Evolutionary conservation across 2,329 filamentous ascomycete species (phyloP).

Genomic region (Fusarium xyrophilum): DNA sequence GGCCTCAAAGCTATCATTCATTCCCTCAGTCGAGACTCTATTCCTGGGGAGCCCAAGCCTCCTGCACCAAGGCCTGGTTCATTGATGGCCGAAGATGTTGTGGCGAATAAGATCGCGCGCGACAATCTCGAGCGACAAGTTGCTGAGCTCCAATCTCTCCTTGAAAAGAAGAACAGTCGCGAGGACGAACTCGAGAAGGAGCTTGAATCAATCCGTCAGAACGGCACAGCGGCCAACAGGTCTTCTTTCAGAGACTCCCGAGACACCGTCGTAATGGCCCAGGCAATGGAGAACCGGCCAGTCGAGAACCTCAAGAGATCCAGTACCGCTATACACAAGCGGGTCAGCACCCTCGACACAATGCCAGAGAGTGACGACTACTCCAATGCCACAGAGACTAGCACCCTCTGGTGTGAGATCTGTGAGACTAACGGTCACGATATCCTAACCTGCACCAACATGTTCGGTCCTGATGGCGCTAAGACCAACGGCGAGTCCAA

Average conservation of each 20-base stretch:
- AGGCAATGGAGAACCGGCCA: slow-evolving; percentile 55
- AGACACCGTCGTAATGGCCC: slow-evolving; percentile 67
- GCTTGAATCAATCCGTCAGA: slow-evolving; percentile 67
- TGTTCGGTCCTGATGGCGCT: slow-evolving; percentile 67
- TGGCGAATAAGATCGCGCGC: slow-evolving; percentile 45
- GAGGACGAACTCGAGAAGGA: slow-evolving; percentile 90
- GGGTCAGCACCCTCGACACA: slow-evolving; percentile 65
- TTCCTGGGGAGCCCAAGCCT: slow-evolving; percentile 50
- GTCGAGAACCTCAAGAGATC: slow-evolving; percentile 58
- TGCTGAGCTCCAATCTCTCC: slow-evolving; percentile 73
- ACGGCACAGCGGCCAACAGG: slow-evolving; percentile 54
- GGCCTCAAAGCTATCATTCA: slow-evolving; percentile 98
- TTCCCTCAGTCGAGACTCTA: slow-evolving; percentile 81
- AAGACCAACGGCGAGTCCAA: slow-evolving; percentile 44
- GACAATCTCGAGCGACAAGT: slow-evolving; percentile 83
- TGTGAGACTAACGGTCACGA: slow-evolving; percentile 93
- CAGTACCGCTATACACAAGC: slow-evolving; percentile 57
- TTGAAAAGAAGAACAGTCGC: slow-evolving; percentile 74
- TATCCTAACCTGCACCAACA: slow-evolving; percentile 91
- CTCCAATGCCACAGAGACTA: slow-evolving; percentile 75
- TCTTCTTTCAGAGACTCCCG: slow-evolving; percentile 71
- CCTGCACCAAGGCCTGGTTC: slow-evolving; percentile 45
- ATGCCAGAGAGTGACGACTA: slow-evolving; percentile 75
- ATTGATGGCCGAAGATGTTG: slow-evolving; percentile 45
- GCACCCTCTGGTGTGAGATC: slow-evolving; percentile 89